phyloP scores from a whole-genome alignment of 768 basidiomycete genomes.

The Amanita muscaria region DNA sequence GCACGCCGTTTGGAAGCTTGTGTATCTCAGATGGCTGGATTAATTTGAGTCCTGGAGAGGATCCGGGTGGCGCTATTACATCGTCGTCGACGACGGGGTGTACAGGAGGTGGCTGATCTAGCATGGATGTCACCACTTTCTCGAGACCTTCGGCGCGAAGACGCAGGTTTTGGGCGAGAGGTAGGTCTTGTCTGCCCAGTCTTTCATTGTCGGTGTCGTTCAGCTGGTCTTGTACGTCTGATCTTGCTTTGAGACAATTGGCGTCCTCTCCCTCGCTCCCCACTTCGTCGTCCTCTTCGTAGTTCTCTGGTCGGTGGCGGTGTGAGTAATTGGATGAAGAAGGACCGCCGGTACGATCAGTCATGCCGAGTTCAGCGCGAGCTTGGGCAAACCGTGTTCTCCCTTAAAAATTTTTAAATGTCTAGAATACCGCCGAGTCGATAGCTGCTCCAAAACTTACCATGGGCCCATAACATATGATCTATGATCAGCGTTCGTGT shows the following conservation, averaged over 20 bases:
- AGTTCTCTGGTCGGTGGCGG: constrained; percentile 64
- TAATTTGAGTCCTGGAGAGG: constrained; percentile 32
- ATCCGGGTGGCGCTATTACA: constrained; percentile 40
- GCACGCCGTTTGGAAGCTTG: constrained; percentile 71
- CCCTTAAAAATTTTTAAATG: constrained; percentile 20
- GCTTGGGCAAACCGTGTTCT: constrained; percentile 78
- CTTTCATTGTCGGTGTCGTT: constrained; percentile 53
- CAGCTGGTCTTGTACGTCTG: constrained; percentile 33
- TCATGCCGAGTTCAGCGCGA: constrained; percentile 80
- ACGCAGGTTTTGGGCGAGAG: constrained; percentile 53
- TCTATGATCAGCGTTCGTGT: constrained; percentile 82
- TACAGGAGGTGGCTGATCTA: constrained; percentile 65
- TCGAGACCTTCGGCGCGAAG: constrained; percentile 76
- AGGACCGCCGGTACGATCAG: constrained; percentile 67
- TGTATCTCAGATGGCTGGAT: constrained; percentile 37
- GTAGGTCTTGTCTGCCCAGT: constrained; percentile 48
- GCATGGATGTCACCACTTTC: constrained; percentile 74
- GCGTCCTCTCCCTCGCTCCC: constrained; percentile 57
- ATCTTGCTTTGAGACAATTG: constrained; percentile 41
- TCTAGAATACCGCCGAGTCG: background rate
- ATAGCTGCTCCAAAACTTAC: constrained; percentile 17
- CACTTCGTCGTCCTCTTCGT: constrained; percentile 64
- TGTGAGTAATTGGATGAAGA: constrained; percentile 51
- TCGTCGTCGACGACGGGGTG: constrained; percentile 51
- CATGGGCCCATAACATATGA: constrained; percentile 81